Evolutionary conservation across 2,329 filamentous ascomycete genomes (phyloP).

Genomic region (Penicillium sclerotigenum): DNA sequence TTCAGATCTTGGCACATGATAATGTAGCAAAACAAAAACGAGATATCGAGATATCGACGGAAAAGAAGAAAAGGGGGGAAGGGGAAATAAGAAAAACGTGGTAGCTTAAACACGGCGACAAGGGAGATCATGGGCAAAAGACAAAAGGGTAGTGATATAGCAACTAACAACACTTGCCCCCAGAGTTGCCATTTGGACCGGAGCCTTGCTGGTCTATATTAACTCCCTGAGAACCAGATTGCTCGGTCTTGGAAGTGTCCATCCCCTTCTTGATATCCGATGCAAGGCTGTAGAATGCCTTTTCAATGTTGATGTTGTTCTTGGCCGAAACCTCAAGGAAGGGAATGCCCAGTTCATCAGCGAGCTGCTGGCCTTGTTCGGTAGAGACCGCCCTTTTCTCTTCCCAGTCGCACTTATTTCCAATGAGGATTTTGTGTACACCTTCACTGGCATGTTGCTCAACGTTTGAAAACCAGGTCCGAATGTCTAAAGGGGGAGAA

Average conservation of each 20-base stretch:
- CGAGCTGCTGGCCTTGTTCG: slow-evolving; percentile 87
- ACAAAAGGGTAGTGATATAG: slow-evolving; percentile 17
- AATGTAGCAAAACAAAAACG: slow-evolving; percentile 18
- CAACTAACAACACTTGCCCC: slow-evolving; percentile 74
- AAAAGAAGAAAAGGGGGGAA: background rate
- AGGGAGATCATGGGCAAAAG: background rate
- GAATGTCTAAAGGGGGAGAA: slow-evolving; percentile 66
- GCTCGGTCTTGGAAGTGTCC: slow-evolving; percentile 79
- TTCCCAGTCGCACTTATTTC: slow-evolving; percentile 99
- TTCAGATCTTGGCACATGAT: slow-evolving; percentile 25
- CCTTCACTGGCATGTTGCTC: slow-evolving; percentile 97
- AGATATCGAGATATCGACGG: slow-evolving; percentile 14
- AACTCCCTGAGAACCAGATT: slow-evolving; percentile 58
- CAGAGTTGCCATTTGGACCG: slow-evolving; percentile 48
- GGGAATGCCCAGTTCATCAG: slow-evolving; percentile 92
- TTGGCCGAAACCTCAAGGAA: slow-evolving; percentile 99
- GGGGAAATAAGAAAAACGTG: background rate
- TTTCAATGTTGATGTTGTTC: slow-evolving; percentile 99
- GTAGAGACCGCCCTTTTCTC: slow-evolving; percentile 94
- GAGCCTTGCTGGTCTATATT: slow-evolving; percentile 65
- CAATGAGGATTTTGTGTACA: slow-evolving; percentile 99
- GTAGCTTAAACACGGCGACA: background rate
- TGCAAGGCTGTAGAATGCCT: slow-evolving; percentile 94
- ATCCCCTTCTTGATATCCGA: slow-evolving; percentile 99
- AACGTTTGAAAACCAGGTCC: slow-evolving; percentile 99